Evolutionary conservation across 768 basidiomycete species (phyloP).

Genomic region (Gymnopilus dilepis): DNA sequence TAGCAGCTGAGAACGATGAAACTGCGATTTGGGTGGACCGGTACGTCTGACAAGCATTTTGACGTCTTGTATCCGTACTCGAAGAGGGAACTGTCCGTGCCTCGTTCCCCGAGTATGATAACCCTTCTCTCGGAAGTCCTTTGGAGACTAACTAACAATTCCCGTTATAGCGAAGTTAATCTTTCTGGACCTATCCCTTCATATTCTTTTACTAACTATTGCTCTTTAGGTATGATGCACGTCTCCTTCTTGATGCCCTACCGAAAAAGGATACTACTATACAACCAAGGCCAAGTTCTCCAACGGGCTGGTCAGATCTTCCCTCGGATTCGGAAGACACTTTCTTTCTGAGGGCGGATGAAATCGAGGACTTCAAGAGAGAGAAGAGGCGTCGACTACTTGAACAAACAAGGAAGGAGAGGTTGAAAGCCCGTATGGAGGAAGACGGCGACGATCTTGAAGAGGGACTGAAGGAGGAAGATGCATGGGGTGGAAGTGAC

Average conservation of each 20-base stretch:
- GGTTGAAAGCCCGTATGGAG: constrained; percentile 61
- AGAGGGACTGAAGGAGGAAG: constrained; percentile 35
- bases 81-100: too few relatives aligned
- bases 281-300: constrained; percentile 40
- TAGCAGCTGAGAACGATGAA: constrained; percentile 20
- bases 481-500: constrained; percentile 71
- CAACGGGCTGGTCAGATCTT: constrained; percentile 81
- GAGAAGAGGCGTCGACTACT: constrained; percentile 71
- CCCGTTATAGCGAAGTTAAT: constrained; percentile 30
- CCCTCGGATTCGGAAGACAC: constrained; percentile 87
- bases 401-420: constrained; percentile 63
- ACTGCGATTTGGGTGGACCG: constrained; percentile 78
- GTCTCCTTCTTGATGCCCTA: constrained; percentile 69
- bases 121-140: neutral
- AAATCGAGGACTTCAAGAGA: constrained; percentile 67
- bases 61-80: neutral
- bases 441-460: constrained; percentile 43
- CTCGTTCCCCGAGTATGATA: neutral
- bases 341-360: constrained; percentile 75
- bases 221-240: constrained; percentile 73
- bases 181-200: constrained; percentile 26
- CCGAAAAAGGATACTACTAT: constrained; percentile 20
- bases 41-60: constrained; percentile 56
- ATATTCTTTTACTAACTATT: constrained; percentile 25
- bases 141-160: neutral